Evolutionary conservation across 2,329 filamentous ascomycete genomes (phyloP).

Genomic region (Fusarium setosum): DNA sequence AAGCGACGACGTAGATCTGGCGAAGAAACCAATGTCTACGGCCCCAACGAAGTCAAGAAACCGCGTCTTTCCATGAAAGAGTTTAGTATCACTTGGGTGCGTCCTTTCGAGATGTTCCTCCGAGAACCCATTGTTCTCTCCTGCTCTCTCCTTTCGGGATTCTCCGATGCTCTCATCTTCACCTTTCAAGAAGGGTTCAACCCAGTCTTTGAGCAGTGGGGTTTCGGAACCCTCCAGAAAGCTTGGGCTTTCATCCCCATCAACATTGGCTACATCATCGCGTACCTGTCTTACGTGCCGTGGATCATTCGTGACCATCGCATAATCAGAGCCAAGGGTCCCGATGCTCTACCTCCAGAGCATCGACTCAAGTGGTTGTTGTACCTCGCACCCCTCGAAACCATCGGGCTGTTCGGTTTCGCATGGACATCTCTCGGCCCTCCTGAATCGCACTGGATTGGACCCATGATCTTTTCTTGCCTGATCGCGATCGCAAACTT

Average conservation of each 20-base stretch:
- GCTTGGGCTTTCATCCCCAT: constrained; percentile 73
- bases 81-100: constrained; percentile 64
- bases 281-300: constrained; percentile 68
- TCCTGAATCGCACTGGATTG: constrained; percentile 71
- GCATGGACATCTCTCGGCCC: constrained; percentile 73
- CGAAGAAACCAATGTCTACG: constrained; percentile 37
- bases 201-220: constrained; percentile 74
- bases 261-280: constrained; percentile 71
- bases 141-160: constrained; percentile 74
- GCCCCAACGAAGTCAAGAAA: constrained; percentile 69
- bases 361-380: constrained; percentile 72
- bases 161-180: constrained; percentile 79
- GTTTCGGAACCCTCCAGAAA: constrained; percentile 64
- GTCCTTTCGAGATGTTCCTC: constrained; percentile 77
- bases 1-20: constrained; percentile 73
- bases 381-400: constrained; percentile 67
- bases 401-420: constrained; percentile 75
- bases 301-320: constrained; percentile 63
- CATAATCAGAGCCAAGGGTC: constrained; percentile 59
- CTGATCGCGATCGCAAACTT: constrained; percentile 79
- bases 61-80: constrained; percentile 70
- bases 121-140: constrained; percentile 78
- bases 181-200: constrained; percentile 78
- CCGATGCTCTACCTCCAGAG: constrained; percentile 70
- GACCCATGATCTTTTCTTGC: constrained; percentile 69